Conservation (phyloP, 169 alveolate species). For the Haemoproteus tartakovskyi region DNA sequence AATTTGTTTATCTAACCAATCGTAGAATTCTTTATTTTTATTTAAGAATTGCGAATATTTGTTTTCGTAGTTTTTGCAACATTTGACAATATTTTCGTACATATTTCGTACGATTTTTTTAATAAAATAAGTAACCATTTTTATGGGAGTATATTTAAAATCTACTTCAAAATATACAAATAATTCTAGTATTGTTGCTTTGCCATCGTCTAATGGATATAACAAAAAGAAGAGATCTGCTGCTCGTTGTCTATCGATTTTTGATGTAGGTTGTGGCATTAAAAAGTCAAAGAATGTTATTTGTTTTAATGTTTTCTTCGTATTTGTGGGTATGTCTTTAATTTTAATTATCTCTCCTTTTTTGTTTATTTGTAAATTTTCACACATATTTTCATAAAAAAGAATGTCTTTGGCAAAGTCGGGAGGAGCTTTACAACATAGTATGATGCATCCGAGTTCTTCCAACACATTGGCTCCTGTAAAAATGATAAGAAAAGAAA, state of each 20-base stretch:
- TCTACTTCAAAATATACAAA: conserved; percentile 67
- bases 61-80: conserved; percentile 59
- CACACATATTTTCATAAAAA: conserved; percentile 37
- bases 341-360: conserved; percentile 37
- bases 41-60: conserved; percentile 56
- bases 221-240: conserved; percentile 69
- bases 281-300: conserved; percentile 23
- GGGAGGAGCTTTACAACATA: conserved; percentile 71
- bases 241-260: conserved; percentile 65
- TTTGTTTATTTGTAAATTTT: conserved; percentile 33
- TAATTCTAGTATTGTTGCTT: conserved; percentile 70
- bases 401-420: conserved; percentile 55
- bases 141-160: conserved; percentile 67
- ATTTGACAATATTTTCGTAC: conserved; percentile 68
- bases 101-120: conserved; percentile 69
- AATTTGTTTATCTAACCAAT: conserved; percentile 64
- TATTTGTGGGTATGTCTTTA: conserved; percentile 32
- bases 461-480: conserved; percentile 71
- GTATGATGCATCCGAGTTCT: conserved; percentile 73
- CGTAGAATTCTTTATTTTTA: conserved; percentile 62
- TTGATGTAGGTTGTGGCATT: conserved; percentile 49
- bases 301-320: conserved; percentile 13
- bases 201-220: conserved; percentile 68
- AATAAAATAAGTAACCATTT: conserved; percentile 66
- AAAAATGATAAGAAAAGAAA: not conserved